These are phyloP conservation scores for Daldinia decipiens DNA, from an alignment of 495 filamentous ascomycete species.

Conservation along the genomic window DNA sequence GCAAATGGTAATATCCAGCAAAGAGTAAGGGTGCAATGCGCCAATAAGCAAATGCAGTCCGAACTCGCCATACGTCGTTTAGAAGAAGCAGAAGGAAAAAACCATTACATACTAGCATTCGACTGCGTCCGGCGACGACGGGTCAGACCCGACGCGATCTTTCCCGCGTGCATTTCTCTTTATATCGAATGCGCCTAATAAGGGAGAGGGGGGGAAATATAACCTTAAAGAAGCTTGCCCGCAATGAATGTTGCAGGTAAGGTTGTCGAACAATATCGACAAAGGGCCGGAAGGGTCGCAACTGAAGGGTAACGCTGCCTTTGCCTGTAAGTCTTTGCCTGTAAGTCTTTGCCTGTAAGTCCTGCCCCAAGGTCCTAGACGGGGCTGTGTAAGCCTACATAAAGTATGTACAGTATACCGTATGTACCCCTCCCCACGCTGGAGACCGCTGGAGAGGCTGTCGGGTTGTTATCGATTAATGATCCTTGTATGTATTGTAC, in stretches of 20 bases:
- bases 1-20: neutral
- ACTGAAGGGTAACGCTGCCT: neutral
- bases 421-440: slow-evolving; percentile 39
- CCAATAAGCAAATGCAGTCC: neutral
- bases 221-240: slow-evolving; percentile 11
- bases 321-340: too few species aligned
- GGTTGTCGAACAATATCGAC: slow-evolving; percentile 14
- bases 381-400: too few species aligned
- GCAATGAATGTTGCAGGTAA: slow-evolving; percentile 2
- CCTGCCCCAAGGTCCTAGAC: too few species aligned
- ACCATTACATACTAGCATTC: slow-evolving; percentile 46
- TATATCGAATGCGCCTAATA: slow-evolving; percentile 3
- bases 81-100: neutral
- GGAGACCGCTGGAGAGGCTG: slow-evolving; percentile 20
- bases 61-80: slow-evolving; percentile 1
- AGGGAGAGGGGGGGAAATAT: neutral
- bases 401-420: too few species aligned
- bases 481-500: neutral
- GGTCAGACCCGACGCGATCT: slow-evolving; percentile 44
- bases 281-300: slow-evolving; percentile 26
- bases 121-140: slow-evolving; percentile 46
- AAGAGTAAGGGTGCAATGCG: neutral
- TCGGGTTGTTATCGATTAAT: slow-evolving; percentile 42
- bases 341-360: too few species aligned
- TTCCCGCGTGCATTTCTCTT: slow-evolving; percentile 44